Base-by-base conservation (phyloP, 1,139 yeast species). In the Hyphopichia khmerensis region DNA sequence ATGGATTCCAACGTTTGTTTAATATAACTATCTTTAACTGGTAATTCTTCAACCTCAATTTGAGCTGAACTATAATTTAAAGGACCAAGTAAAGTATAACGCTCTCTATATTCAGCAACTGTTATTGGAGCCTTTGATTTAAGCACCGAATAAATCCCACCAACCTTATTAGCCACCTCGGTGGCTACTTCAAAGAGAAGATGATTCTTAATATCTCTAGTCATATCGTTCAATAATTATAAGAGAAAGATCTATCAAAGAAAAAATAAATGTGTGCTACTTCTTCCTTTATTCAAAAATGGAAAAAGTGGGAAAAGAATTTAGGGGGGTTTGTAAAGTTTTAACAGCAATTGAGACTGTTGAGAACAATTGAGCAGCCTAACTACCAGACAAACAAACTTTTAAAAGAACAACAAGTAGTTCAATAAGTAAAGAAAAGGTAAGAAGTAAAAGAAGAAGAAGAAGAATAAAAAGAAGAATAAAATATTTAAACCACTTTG, bases 121-220 rank as follows among this genome's bases (percentile, higher is more conserved):
- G 99, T 93, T 47, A 91, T 91, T 6, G 97, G 97, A 6, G 98
- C 98, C 67, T 93, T 93, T 23, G 96, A 88, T 65, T 93, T 93
- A 61, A 93, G 78, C 44, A 93, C 99, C 24, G 98, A 90, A 70
- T 93, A 93, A 63, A 93, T 93, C 40, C 99, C 99, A 42, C 99
- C 99, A 24, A 93, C 98, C 56, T 95, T 79, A 72, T 93, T 91
- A 57, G 98, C 98, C 40, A 93, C 98, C 65, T 93, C 99, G 4
- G 99, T 93, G 50, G 99, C 96, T 42, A 89, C 87, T 69, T 93
- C 99, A 59, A 93, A 90, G 41, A 93, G 77, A 45, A 90, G 74
- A 60, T 90, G 97, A 64, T 88, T 86, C 55, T 84, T 80, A 50
- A 85, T 77, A 65, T 85, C 89, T 69, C 93, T 79, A 30, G 84